Base-by-base conservation (phyloP, 2,329 filamentous ascomycete species). In the Fusarium succisae region DNA sequence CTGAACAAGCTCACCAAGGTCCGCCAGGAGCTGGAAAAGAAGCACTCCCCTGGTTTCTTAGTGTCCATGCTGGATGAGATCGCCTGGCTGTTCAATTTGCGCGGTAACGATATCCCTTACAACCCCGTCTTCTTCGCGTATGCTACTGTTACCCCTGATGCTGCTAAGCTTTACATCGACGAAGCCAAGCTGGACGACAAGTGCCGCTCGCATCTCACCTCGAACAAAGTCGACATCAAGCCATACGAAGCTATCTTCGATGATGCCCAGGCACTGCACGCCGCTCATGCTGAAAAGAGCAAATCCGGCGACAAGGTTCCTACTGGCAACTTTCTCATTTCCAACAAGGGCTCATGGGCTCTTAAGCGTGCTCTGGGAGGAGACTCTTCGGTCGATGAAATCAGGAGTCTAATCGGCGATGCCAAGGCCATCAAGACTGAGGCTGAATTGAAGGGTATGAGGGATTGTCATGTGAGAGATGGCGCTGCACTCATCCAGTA, bases 91-190 rank as follows among this genome's bases (percentile, higher is more conserved):
- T 98, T 98, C 86, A 99, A 99, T 83, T 85, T 99, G 55, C 91
- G 96, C 76, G 96, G 96, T 77, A 96, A 89, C 81, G 96, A 98
- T 81, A 98, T 99, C 74, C 94, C 95, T 1, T 99, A 96, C 85
- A 99, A 99, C 80, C 96, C 96, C 0, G 96, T 99, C 56, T 98
- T 99, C 86, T 98, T 98, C 84, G 96, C 96, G 22, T 99, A 98
- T 79, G 96, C 96, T 50, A 89, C 96, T 47, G 86, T 99, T 72
- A 98, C 96, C 5, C 90, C 91, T 4, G 91, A 87, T 17, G 86
- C 90, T 4, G 94, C 92, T 30, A 95, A 91, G 3, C 87, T 99
- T 10, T 99, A 98, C 79, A 86, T 98, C 66, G 93, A 98, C 79
- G 89, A 91, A 18, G 88, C 89, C 20, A 98, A 98, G 82, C 84